phyloP scores from a whole-genome alignment of 2,329 filamentous ascomycete genomes.

The Fusarium sp. region DNA sequence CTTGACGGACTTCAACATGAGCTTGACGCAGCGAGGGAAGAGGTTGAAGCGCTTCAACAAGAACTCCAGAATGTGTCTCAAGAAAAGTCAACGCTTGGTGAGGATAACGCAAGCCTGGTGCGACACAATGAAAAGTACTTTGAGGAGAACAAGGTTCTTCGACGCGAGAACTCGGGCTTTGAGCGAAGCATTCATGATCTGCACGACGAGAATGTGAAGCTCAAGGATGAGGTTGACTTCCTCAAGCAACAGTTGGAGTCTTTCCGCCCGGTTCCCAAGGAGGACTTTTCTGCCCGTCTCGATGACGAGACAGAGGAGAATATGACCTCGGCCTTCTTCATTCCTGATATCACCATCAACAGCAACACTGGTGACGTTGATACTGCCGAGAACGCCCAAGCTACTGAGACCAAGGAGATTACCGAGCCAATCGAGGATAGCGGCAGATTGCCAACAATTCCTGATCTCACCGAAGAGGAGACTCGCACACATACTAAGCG shows the following conservation, averaged over 20 bases:
- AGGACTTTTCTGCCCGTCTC: slow-evolving; percentile 46
- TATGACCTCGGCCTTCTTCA: slow-evolving; percentile 66
- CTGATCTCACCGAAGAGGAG: slow-evolving; percentile 43
- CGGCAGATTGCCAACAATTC: slow-evolving; percentile 39
- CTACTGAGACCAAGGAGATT: slow-evolving; percentile 45
- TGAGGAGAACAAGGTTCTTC: slow-evolving; percentile 59
- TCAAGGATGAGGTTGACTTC: slow-evolving; percentile 57
- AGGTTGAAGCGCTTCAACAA: slow-evolving; percentile 51
- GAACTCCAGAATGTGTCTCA: slow-evolving; percentile 50
- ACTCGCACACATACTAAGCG: slow-evolving; percentile 42
- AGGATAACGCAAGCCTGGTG: slow-evolving; percentile 62
- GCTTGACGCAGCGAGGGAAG: slow-evolving; percentile 51
- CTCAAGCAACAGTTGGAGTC: slow-evolving; percentile 56
- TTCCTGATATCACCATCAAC: slow-evolving; percentile 65
- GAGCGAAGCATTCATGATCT: slow-evolving; percentile 56
- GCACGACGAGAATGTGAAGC: slow-evolving; percentile 56
- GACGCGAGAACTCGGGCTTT: slow-evolving; percentile 57
- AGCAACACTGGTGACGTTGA: slow-evolving; percentile 43
- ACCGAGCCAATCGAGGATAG: slow-evolving; percentile 47
- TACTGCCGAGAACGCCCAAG: slow-evolving; percentile 43
- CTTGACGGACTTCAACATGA: slow-evolving; percentile 52
- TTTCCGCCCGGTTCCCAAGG: slow-evolving; percentile 49
- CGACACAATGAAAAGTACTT: slow-evolving; percentile 65
- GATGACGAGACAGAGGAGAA: slow-evolving; percentile 57
- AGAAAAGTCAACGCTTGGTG: slow-evolving; percentile 55